Base-by-base conservation (phyloP, 1,284 basidiomycete genomes). In the Apiotrichum gracile region DNA sequence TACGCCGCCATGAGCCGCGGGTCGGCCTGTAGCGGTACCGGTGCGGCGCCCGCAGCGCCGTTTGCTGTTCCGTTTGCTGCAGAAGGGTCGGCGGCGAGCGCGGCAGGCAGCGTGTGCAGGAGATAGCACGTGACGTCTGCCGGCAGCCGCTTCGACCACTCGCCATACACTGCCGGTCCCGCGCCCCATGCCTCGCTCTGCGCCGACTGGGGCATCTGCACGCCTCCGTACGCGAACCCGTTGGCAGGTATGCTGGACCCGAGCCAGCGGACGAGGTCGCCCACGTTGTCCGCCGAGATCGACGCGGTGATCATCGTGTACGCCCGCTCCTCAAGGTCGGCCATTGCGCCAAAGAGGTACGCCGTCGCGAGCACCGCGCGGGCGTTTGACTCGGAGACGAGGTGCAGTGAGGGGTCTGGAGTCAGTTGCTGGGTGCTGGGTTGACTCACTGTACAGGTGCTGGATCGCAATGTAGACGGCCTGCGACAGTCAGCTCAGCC, bases 331-430 rank as follows among this genome's bases (percentile, higher is more conserved):
- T 83, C 85, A 27, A 91, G 78, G 42, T 91, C 87, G 41, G 88
- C 83, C 85, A 91, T 87, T 40, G 86, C 87, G 50, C 87, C 87
- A 42, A 91, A 81, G 35, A 90, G 78, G 72, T 85, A 87, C 7
- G 85, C 85, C 40, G 87, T 85, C 34, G 88, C 86, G 47, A 92
- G 82, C 38, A 89, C 85, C 17, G 83, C 83, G 63, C 88, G 83
- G 52, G 88, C 85, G 75, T 91, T 91, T 63, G 82, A 79, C 44
- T 85, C 80, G 62, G 81, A 81, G 61, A 91, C 80, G 53, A 68
- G 62, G 48, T 61, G 52, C 13, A 57, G 52, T 19, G 67, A 60
- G 29, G 66, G 67, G 42, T 55, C 65, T 62, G 54, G 16, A 0
- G 34, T 56, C 47, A 57, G 52, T 19, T 33, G 27, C 6, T 3